Evolutionary conservation across 139 green algal genomes (phyloP).

Genomic region (Astrephomene gubernaculifera): DNA sequence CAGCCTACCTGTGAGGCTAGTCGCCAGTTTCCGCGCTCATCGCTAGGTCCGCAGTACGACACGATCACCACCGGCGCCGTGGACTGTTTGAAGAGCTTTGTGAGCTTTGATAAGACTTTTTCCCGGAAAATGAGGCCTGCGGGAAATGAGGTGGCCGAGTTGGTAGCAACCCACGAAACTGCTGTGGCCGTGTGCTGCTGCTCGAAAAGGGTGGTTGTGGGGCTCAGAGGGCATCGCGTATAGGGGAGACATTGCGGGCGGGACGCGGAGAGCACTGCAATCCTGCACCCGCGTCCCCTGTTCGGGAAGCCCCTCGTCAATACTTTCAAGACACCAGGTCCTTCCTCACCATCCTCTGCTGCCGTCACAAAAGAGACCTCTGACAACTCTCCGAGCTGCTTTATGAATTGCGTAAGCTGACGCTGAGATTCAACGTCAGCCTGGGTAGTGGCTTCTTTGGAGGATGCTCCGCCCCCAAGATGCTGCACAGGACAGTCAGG

Average conservation of each 20-base stretch:
- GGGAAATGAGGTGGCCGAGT: too few relatives aligned
- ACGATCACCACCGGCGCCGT: constrained; percentile 13
- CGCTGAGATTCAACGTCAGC: constrained; percentile 2
- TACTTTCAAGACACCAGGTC: too few relatives aligned
- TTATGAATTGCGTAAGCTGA: background rate
- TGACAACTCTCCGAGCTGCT: background rate
- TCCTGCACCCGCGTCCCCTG: too few relatives aligned
- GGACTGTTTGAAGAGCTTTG: constrained; percentile 28
- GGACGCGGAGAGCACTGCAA: too few relatives aligned
- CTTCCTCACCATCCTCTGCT: constrained; percentile 17
- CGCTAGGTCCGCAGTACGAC: constrained; percentile 24
- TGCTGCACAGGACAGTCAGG: background rate
- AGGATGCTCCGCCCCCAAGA: background rate
- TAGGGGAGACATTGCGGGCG: too few relatives aligned
- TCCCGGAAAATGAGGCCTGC: background rate
- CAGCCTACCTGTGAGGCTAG: constrained; percentile 1
- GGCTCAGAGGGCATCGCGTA: too few relatives aligned
- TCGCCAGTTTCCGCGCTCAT: constrained; percentile 34
- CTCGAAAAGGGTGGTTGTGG: too few relatives aligned
- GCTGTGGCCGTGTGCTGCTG: too few relatives aligned
- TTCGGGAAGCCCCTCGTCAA: too few relatives aligned
- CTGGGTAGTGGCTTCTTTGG: background rate
- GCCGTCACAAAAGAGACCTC: background rate
- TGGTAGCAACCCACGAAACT: too few relatives aligned
- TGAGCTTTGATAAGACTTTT: constrained; percentile 15